Conservation (phyloP, 257 asterid species). For the Solanum appendiculatum region DNA sequence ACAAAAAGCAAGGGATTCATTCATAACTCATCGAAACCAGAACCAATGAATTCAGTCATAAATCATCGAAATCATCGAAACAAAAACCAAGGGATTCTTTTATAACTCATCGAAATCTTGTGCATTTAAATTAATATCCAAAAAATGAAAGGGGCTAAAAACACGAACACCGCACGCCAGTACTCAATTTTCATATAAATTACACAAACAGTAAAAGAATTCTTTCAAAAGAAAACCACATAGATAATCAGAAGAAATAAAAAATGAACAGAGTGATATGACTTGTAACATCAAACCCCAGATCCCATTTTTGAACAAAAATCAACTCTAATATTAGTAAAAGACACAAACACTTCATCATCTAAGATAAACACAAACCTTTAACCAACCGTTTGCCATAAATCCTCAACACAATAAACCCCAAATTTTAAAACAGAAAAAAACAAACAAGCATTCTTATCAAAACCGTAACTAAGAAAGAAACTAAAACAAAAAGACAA, state of each 20-base stretch:
- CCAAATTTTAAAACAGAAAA: conserved; percentile 14
- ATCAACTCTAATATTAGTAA: neutral
- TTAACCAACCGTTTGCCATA: neutral
- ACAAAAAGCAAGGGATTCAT: neutral
- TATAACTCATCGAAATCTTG: neutral
- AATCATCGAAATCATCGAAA: neutral
- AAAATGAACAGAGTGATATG: neutral
- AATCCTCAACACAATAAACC: conserved; percentile 5
- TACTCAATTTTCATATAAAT: neutral
- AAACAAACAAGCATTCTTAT: conserved; percentile 2
- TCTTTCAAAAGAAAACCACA: neutral
- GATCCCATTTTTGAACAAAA: conserved; percentile 12
- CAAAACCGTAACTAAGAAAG: neutral
- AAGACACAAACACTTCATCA: neutral
- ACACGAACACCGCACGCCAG: neutral
- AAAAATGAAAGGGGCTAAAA: neutral
- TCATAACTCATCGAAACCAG: neutral
- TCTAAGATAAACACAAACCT: neutral
- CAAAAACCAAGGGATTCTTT: neutral
- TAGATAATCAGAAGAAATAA: neutral
- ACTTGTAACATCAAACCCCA: conserved; percentile 13
- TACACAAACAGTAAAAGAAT: neutral
- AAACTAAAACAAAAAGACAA: neutral
- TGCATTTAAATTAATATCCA: neutral
- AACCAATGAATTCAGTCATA: neutral